phyloP scores from a whole-genome alignment of 805 yeast genomes.

The Cyberlindnera maclurae region DNA sequence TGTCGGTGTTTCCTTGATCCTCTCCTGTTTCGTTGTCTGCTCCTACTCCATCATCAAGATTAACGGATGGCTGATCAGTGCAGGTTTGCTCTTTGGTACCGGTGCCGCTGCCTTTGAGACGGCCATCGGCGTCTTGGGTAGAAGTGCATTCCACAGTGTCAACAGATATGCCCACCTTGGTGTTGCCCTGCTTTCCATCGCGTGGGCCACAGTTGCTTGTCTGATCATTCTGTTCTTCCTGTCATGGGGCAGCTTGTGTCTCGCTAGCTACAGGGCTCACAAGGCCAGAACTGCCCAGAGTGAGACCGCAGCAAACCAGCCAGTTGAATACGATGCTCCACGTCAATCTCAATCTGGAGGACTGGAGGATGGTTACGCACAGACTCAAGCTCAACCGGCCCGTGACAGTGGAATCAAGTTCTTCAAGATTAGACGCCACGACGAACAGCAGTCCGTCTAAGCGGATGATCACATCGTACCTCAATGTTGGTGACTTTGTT shows the following conservation, averaged over 20 bases:
- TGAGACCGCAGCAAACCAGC: slow-evolving; percentile 13
- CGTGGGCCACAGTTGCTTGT: slow-evolving; percentile 65
- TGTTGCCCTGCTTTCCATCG: slow-evolving; percentile 48
- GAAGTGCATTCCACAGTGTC: slow-evolving; percentile 51
- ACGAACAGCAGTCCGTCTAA: slow-evolving; percentile 33
- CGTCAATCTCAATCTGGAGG: slow-evolving; percentile 4
- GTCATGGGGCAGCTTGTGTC: slow-evolving; percentile 43
- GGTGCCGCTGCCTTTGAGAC: slow-evolving; percentile 69
- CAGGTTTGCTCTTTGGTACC: slow-evolving; percentile 47
- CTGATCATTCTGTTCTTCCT: slow-evolving; percentile 43
- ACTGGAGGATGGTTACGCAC: slow-evolving; percentile 16
- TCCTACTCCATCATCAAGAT: slow-evolving; percentile 49
- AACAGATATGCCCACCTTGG: slow-evolving; percentile 44
- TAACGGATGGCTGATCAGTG: slow-evolving; percentile 40
- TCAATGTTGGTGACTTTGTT: too few species aligned
- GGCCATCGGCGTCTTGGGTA: slow-evolving; percentile 72
- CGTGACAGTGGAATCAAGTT: slow-evolving; percentile 60
- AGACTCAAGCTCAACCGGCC: slow-evolving; percentile 23
- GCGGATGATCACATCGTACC: background rate
- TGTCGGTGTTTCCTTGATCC: slow-evolving; percentile 52
- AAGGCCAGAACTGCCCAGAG: slow-evolving; percentile 28
- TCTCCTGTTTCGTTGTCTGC: slow-evolving; percentile 48
- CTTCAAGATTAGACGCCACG: slow-evolving; percentile 61
- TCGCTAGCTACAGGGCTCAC: slow-evolving; percentile 45
- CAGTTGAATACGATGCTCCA: background rate